Evolutionary conservation across 805 yeast species (phyloP).

Genomic region (Saccharomycopsis oosterbeekiorum): DNA sequence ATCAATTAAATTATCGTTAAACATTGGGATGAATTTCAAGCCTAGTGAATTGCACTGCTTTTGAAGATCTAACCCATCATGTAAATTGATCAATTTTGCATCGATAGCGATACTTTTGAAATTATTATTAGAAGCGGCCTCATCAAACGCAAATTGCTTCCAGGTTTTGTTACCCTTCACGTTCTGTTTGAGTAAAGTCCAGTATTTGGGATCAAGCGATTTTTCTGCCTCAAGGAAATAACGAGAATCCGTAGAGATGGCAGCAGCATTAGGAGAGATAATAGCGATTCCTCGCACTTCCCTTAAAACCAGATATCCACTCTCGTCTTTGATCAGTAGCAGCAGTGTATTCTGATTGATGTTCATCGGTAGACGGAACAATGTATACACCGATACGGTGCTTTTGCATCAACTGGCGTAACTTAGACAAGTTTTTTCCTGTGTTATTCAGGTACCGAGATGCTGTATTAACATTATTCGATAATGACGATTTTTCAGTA

Average conservation of each 20-base stretch:
- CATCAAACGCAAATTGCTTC: constrained; percentile 47
- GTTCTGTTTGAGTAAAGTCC: constrained; percentile 47
- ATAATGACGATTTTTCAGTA: not conserved
- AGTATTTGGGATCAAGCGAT: constrained; percentile 46
- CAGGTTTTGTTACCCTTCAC: constrained; percentile 40
- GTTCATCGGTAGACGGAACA: constrained; percentile 50
- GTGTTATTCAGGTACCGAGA: constrained; percentile 23
- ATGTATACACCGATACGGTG: constrained; percentile 43
- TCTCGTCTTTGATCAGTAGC: constrained; percentile 44
- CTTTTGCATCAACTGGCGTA: constrained; percentile 37
- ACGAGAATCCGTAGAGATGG: constrained; percentile 51
- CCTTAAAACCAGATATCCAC: constrained; percentile 50
- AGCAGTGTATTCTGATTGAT: constrained; percentile 53
- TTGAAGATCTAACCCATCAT: constrained; percentile 25
- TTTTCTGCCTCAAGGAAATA: constrained; percentile 50
- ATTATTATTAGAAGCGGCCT: not conserved
- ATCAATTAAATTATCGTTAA: constrained; percentile 58
- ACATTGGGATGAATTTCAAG: constrained; percentile 40
- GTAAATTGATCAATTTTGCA: constrained; percentile 57
- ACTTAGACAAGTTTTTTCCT: constrained; percentile 27
- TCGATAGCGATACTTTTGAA: constrained; percentile 48
- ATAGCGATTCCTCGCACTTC: constrained; percentile 53
- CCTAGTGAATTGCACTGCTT: constrained; percentile 23
- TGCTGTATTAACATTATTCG: not conserved
- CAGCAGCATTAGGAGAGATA: constrained; percentile 40